Evolutionary conservation across 495 filamentous ascomycete genomes (phyloP).

Genomic region (Penicillium paradoxum): DNA sequence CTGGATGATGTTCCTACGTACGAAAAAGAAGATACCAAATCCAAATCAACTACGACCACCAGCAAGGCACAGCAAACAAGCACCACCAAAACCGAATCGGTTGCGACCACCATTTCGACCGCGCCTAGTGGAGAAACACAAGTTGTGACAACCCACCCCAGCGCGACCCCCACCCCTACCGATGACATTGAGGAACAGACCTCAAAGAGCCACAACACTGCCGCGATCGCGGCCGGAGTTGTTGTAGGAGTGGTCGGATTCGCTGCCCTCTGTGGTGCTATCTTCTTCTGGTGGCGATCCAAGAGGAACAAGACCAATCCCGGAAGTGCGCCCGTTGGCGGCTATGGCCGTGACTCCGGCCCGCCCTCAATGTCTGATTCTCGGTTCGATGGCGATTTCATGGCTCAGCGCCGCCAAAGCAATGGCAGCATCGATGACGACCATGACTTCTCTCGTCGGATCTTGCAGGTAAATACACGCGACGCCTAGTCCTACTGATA

Average conservation of each 20-base stretch:
- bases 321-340: constrained; percentile 62
- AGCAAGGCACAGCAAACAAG: neutral
- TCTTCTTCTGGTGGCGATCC: constrained; percentile 71
- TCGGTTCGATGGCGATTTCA: constrained; percentile 77
- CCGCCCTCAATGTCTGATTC: constrained; percentile 63
- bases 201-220: constrained; percentile 50
- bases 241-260: constrained; percentile 78
- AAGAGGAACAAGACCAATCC: constrained; percentile 70
- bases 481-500: neutral
- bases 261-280: constrained; percentile 58
- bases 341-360: constrained; percentile 14
- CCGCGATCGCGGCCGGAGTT: constrained; percentile 81
- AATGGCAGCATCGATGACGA: constrained; percentile 98
- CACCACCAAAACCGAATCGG: constrained; percentile 18
- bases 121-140: constrained; percentile 34
- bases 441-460: constrained; percentile 92
- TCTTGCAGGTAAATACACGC: constrained; percentile 71
- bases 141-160: constrained; percentile 31
- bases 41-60: constrained; percentile 15
- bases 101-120: constrained; percentile 12
- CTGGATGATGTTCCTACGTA: constrained; percentile 26
- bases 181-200: constrained; percentile 17
- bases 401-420: constrained; percentile 84
- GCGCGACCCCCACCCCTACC: constrained; percentile 12
- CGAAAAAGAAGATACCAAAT: constrained; percentile 5